phyloP scores from a whole-genome alignment of 768 basidiomycete species.

The Coprinopsis strossmayeri region DNA sequence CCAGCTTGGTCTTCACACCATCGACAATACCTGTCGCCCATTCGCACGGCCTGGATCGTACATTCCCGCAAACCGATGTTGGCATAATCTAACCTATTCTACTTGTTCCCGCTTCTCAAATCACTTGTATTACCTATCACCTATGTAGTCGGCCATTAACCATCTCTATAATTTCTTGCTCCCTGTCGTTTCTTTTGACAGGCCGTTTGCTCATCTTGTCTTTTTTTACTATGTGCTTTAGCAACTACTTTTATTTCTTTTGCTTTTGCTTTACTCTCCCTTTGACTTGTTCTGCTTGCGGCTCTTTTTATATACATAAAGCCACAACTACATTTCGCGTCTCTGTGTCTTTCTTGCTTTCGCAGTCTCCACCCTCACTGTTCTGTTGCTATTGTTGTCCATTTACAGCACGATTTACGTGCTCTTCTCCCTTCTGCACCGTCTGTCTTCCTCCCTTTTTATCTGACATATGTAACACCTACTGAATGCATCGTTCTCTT shows the following conservation, averaged over 20 bases:
- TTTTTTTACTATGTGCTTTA: slow-evolving; percentile 10
- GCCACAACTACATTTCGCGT: not conserved
- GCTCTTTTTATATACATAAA: slow-evolving; percentile 8
- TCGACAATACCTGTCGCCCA: not conserved
- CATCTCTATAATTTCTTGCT: slow-evolving; percentile 2
- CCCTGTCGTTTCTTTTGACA: not conserved
- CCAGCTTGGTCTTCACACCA: slow-evolving; percentile 1
- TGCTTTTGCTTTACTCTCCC: not conserved
- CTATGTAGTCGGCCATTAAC: not conserved
- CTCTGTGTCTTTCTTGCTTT: slow-evolving; percentile 6
- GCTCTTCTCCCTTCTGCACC: not conserved
- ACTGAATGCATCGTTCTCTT: not conserved
- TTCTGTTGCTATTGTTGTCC: slow-evolving; percentile 9
- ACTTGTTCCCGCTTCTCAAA: too few relatives aligned
- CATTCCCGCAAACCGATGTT: too few relatives aligned
- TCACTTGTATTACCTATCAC: slow-evolving; percentile 5
- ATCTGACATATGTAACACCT: not conserved
- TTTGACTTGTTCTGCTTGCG: too few relatives aligned
- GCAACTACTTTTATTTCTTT: slow-evolving; percentile 2
- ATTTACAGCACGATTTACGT: not conserved
- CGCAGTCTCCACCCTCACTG: not conserved
- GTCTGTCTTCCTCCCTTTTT: not conserved
- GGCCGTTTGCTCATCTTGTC: slow-evolving; percentile 8
- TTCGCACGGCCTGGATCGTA: too few relatives aligned
- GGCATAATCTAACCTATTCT: too few relatives aligned